These are phyloP conservation scores for Cryptococcus sp. DNA, from an alignment of 1,284 basidiomycete genomes.

Conservation along the genomic window DNA sequence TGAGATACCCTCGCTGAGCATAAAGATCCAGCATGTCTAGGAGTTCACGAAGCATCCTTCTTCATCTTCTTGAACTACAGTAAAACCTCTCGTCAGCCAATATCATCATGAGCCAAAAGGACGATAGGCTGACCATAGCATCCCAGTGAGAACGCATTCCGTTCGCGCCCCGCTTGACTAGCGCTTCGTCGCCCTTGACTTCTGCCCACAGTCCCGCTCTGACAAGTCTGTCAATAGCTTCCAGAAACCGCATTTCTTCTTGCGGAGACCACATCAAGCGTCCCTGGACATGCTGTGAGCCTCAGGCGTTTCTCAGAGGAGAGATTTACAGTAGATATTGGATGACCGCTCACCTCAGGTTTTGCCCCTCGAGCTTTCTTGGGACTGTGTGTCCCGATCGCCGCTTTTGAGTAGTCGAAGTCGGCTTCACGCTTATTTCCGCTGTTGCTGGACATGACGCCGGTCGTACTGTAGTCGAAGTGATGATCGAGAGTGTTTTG, in stretches of 20 bases:
- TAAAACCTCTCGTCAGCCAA: neutral
- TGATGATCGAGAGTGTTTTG: no score
- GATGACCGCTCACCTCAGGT: no score
- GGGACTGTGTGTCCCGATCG: no score
- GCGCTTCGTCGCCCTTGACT: constrained; percentile 15
- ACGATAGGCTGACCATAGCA: constrained; percentile 18
- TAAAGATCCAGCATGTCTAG: neutral
- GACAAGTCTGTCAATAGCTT: constrained; percentile 17
- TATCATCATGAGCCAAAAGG: neutral
- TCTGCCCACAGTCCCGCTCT: constrained; percentile 17
- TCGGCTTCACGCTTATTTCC: no score
- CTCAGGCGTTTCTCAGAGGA: no score
- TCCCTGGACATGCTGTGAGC: neutral
- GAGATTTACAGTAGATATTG: no score
- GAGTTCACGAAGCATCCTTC: no score
- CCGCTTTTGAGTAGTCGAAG: no score
- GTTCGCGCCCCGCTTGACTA: constrained; percentile 16
- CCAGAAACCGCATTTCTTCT: constrained; percentile 21
- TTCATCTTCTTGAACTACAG: constrained; percentile 5
- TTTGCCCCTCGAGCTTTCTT: no score
- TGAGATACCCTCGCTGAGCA: neutral
- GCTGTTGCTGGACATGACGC: no score
- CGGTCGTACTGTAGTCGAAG: no score
- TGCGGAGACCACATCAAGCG: constrained; percentile 4
- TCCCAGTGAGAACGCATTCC: constrained; percentile 22